Percentiles rank a stretch among this genome's conserved stretches.
Evolutionary conservation across 257 asterid species (phyloP).

Genomic region (Capsicum chinense): DNA sequence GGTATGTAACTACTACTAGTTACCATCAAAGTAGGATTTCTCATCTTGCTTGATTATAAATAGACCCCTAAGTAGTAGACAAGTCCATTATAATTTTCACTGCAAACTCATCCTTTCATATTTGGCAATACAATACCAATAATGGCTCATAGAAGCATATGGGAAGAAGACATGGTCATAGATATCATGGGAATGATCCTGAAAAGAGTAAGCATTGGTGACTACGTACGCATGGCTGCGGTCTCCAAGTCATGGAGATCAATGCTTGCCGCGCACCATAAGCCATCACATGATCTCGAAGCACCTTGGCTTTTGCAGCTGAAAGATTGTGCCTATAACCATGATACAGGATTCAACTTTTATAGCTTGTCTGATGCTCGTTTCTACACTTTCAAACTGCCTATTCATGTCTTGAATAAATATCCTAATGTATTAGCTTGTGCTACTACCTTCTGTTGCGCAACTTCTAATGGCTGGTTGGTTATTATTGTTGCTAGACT

Average conservation of each 20-base stretch:
- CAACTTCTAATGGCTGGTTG: background rate
- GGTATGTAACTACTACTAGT: background rate
- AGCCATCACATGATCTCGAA: background rate
- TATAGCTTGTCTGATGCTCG: background rate
- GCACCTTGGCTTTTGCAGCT: background rate
- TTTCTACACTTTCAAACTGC: background rate
- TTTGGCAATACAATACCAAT: too few relatives aligned
- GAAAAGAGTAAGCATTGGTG: background rate
- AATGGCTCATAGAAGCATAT: background rate
- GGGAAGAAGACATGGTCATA: background rate
- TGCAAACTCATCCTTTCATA: too few relatives aligned
- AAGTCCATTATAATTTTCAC: too few relatives aligned
- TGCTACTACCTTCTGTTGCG: background rate
- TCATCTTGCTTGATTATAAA: too few relatives aligned
- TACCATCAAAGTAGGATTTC: background rate
- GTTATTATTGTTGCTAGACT: background rate
- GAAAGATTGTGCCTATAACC: background rate
- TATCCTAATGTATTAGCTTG: background rate
- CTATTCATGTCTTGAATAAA: background rate
- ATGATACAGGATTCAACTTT: background rate
- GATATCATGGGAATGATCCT: background rate
- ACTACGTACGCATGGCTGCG: background rate
- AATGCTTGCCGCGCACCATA: background rate
- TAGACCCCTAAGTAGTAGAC: too few relatives aligned
- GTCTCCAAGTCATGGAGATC: conserved; percentile 21